Base-by-base conservation (phyloP, 495 filamentous ascomycete species). In the Xylaria intraflava region DNA sequence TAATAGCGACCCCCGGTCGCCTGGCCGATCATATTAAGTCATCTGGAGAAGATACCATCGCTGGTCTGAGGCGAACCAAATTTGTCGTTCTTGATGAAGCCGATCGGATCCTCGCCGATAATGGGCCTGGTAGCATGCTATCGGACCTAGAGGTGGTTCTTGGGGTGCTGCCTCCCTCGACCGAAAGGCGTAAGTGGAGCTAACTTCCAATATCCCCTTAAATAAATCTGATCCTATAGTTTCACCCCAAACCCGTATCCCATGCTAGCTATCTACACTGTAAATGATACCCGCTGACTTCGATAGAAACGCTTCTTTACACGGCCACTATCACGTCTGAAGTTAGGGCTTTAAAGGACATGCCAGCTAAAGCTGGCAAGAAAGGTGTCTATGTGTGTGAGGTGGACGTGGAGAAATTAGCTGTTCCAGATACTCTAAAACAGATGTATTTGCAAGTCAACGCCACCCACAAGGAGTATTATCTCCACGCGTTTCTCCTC, bases 71-170 rank as follows among this genome's bases (percentile, higher is more conserved):
- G 2, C 80, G 90, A 20, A 84, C 85, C 9, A 83, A 82, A 26
- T 87, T 91, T 70, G 87, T 96, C 5, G 88, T 99, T 0, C 83
- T 99, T 35, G 93, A 99, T 70, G 93, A 99, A 76, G 93, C 93
- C 22, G 93, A 99, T 70, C 83, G 94, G 36, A 78, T 99, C 19
- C 78, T 99, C 16, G 81, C 87, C 23, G 77, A 82, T 23, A 83
- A 81, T 29, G 69, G 66, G 38, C 74, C 76, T 5, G 90, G 90
- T 10, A 89, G 85, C 71, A 95, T 95, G 90, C 76, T 95, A n/a
- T 83, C 87, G 20, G 93, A 96, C 66, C 80, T 99, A 1, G 90
- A 90, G 62, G 89, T 86, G 41, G 96, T 91, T 64, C 76, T 99
- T 3, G 80, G 77, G 4, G 81, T 83, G 2, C 80, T 97, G 1